Evolutionary conservation across 1,284 basidiomycete species (phyloP).

Genomic region (Chalciporus sp.): DNA sequence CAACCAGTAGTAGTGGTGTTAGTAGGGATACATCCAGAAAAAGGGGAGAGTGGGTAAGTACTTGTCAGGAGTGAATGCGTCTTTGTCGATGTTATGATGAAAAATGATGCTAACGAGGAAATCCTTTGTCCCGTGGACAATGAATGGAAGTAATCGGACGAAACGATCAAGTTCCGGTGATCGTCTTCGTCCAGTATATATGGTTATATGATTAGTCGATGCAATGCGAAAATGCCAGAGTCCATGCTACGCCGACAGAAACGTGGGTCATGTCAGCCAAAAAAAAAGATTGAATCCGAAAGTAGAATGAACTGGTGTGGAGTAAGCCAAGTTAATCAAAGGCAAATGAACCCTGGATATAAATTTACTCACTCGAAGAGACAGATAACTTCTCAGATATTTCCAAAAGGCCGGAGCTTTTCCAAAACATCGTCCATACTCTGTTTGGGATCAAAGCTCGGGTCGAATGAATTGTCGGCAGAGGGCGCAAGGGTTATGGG

Average conservation of each 20-base stretch:
- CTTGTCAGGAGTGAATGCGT: constrained; percentile 19
- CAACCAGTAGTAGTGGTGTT: no score
- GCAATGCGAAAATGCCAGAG: constrained; percentile 25
- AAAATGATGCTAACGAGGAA: constrained; percentile 14
- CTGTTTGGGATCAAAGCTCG: constrained; percentile 37
- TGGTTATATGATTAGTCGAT: constrained; percentile 20
- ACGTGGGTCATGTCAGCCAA: constrained; percentile 13
- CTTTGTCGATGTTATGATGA: background rate
- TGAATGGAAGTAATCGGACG: constrained; percentile 19
- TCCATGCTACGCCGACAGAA: constrained; percentile 19
- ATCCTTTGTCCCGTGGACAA: constrained; percentile 13
- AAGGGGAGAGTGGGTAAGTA: constrained; percentile 7
- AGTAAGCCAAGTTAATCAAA: constrained; percentile 9
- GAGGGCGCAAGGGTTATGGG: constrained; percentile 12
- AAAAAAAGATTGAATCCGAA: constrained; percentile 12
- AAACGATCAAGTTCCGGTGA: constrained; percentile 33
- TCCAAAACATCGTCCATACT: constrained; percentile 42
- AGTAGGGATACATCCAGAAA: constrained; percentile 28
- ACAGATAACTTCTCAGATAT: constrained; percentile 21
- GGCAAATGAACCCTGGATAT: background rate
- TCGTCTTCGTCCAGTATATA: constrained; percentile 15
- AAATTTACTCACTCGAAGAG: constrained; percentile 19
- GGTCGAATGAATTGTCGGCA: constrained; percentile 30
- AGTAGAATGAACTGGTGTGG: constrained; percentile 13
- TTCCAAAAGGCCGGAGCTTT: constrained; percentile 38